Evolutionary conservation across 495 filamentous ascomycete genomes (phyloP), one percentile per base, ranked within the genome.

Genomic region (Parmelia sp.): DNA sequence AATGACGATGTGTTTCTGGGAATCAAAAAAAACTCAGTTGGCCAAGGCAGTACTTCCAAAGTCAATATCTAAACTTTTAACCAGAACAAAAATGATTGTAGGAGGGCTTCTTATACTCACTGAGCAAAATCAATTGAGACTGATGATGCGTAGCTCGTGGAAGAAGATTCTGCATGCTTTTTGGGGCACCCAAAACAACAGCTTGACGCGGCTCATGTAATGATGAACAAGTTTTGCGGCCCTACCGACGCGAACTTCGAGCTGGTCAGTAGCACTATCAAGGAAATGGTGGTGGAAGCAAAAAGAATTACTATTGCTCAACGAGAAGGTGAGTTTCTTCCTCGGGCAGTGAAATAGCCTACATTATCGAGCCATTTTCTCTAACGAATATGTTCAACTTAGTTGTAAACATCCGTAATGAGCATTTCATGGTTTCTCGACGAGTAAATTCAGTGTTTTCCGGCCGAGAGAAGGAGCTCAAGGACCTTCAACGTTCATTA

Each of bases 1-100:
- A 17, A 58, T 58, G 57, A 58, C 39, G 25, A 58, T 10, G 33
- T 58, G 2, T 39, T 58, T 39, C 39, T 58, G 57, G 57, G 57
- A 58, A 39, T 39, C 57, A 1, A 37, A 27, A 42, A 35, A 23
- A 6, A 29, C 0, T 53, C 49, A 53, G 19, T 29, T 53, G 9
- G 49, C 49, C 49, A 53, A 53, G 4, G 49, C 49, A 31, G 8
- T 53, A 31, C 49, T 53, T 15, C 49, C 49, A 29, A 6, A 0
- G 12, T 6, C 12, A 27, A 2, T 53, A 6, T 7, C 49, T 1
- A 31, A 31, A 31, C 0, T 6, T 14, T 31, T 25, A 7, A 53
- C 27, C 1, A 31, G 9, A 1, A 53, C 49, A 31, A 4, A 53
- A 1, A 31, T 31, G 27, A 53, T 53, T 29, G 49, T 53, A 8